Evolutionary conservation across 2,329 filamentous ascomycete genomes (phyloP).

Genomic region (Fusarium avenaceum): DNA sequence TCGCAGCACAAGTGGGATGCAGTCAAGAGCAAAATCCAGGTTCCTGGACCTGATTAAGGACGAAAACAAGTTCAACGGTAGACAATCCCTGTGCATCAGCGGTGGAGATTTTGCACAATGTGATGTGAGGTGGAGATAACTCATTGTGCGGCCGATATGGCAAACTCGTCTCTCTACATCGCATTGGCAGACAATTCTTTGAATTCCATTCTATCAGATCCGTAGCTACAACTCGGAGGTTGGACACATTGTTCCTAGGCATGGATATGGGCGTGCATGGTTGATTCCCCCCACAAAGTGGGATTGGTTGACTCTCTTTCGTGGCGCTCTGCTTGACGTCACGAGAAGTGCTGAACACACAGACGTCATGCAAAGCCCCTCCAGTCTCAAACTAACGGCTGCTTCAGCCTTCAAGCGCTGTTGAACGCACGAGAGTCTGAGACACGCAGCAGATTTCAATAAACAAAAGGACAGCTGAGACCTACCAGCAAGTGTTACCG

Average conservation of each 20-base stretch:
- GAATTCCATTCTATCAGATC: slow-evolving; percentile 7
- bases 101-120: slow-evolving; percentile 13
- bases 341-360: slow-evolving; percentile 30
- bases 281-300: slow-evolving; percentile 42
- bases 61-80: slow-evolving; percentile 1
- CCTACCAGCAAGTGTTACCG: slow-evolving; percentile 8
- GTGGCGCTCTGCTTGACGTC: slow-evolving; percentile 51
- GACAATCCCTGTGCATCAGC: slow-evolving; percentile 19
- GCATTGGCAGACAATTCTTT: not conserved
- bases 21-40: slow-evolving; percentile 4
- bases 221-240: slow-evolving; percentile 11
- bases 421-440: slow-evolving; percentile 30
- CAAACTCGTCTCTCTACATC: not conserved
- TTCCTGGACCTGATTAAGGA: slow-evolving; percentile 3
- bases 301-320: slow-evolving; percentile 50
- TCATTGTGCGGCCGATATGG: not conserved
- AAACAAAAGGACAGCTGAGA: not conserved
- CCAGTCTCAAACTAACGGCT: slow-evolving; percentile 38
- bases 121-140: slow-evolving; percentile 9
- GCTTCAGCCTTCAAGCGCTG: slow-evolving; percentile 38
- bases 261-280: slow-evolving; percentile 29
- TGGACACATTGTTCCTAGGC: slow-evolving; percentile 48
- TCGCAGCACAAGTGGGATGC: slow-evolving; percentile 5
- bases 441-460: not conserved
- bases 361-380: slow-evolving; percentile 46